These are phyloP conservation scores for Sclerotinia nivalis DNA, from an alignment of 2,329 filamentous ascomycete species.

Conservation along the genomic window DNA sequence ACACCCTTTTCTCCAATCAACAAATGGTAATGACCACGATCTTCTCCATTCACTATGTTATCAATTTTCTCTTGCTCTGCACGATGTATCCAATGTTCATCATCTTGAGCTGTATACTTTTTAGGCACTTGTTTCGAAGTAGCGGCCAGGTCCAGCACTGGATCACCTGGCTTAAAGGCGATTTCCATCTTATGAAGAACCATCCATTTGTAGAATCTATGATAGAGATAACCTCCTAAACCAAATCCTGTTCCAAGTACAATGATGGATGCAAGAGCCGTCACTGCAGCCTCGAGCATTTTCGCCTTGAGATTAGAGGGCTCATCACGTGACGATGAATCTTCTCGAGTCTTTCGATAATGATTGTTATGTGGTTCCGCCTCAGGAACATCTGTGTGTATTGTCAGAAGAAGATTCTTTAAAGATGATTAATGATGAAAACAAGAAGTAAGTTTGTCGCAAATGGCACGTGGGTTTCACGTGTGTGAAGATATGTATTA, in stretches of 20 bases:
- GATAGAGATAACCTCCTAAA: conserved; percentile 73
- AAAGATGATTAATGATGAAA: neutral
- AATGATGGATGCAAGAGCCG: conserved; percentile 72
- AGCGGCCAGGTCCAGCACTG: conserved; percentile 78
- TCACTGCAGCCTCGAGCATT: conserved; percentile 73
- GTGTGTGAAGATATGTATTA: neutral
- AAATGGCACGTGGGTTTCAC: neutral
- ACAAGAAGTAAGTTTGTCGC: no score
- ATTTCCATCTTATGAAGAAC: conserved; percentile 91
- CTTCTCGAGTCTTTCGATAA: neutral
- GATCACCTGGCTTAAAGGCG: conserved; percentile 90
- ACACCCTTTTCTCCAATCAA: conserved; percentile 94
- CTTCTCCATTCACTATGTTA: conserved; percentile 72
- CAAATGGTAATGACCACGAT: conserved; percentile 83
- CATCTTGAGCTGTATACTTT: conserved; percentile 35
- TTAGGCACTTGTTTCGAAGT: conserved; percentile 57
- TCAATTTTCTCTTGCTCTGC: conserved; percentile 82
- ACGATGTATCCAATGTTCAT: conserved; percentile 75
- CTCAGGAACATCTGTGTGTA: neutral
- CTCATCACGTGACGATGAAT: conserved; percentile 6
- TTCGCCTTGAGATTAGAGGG: conserved; percentile 45
- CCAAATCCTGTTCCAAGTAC: conserved; percentile 67
- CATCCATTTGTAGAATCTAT: conserved; percentile 83
- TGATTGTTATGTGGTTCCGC: neutral
- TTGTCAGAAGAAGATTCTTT: neutral